Percentiles rank a stretch among this genome's conserved stretches.
Evolutionary conservation across 192 early-diverging fungal genomes (phyloP).

Genomic region (Entomortierella parvispora): DNA sequence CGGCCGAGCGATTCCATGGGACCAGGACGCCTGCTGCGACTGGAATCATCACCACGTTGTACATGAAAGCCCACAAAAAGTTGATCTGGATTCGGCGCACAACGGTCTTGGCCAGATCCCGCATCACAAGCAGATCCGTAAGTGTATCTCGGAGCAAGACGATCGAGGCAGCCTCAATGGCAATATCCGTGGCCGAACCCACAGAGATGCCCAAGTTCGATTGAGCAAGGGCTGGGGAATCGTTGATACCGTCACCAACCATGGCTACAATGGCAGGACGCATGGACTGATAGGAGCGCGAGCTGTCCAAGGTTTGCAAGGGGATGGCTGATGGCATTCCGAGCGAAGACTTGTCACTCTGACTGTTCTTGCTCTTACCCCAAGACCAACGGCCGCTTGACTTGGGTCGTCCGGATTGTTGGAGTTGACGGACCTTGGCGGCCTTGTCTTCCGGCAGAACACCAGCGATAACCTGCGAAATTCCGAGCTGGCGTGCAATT

Average conservation of each 20-base stretch:
- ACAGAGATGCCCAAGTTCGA: conserved; percentile 93
- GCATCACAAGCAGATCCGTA: conserved; percentile 78
- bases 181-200: conserved; percentile 89
- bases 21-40: conserved; percentile 89
- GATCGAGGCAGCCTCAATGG: conserved; percentile 89
- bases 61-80: conserved; percentile 90
- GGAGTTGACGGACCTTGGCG: conserved; percentile 67
- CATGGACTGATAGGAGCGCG: background rate
- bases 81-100: conserved; percentile 86
- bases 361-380: conserved; percentile 5
- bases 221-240: conserved; percentile 89
- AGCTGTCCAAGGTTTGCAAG: background rate
- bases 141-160: conserved; percentile 85
- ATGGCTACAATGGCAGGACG: conserved; percentile 77
- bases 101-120: conserved; percentile 79
- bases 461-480: conserved; percentile 68
- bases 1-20: conserved; percentile 55
- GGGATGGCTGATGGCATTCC: background rate
- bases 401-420: conserved; percentile 34
- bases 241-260: conserved; percentile 97
- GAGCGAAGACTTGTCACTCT: background rate
- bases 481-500: conserved; percentile 73
- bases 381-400: conserved; percentile 6
- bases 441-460: conserved; percentile 83
- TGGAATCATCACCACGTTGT: conserved; percentile 89